Conservation (phyloP, 495 filamentous ascomycete genomes). For the Aspergillus ellipticus region DNA sequence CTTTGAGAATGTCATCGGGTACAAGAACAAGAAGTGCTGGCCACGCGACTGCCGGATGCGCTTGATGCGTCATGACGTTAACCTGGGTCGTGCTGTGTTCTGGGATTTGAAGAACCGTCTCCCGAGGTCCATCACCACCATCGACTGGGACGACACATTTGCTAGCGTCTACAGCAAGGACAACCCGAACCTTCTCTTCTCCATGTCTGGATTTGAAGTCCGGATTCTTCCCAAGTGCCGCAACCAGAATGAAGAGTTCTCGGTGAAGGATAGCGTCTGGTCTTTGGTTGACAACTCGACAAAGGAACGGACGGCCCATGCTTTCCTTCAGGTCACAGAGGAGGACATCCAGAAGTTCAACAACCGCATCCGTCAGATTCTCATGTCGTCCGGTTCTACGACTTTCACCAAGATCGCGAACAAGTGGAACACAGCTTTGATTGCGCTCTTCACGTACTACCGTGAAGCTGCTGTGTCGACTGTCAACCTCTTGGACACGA, state of each 20-base stretch:
- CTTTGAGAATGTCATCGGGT: slow-evolving; percentile 99
- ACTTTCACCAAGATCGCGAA: slow-evolving; percentile 99
- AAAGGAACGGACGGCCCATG: slow-evolving; percentile 95
- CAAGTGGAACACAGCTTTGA: slow-evolving; percentile 98
- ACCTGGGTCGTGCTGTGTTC: slow-evolving; percentile 95
- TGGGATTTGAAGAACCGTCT: slow-evolving; percentile 99
- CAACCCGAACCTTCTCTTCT: slow-evolving; percentile 96
- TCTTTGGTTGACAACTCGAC: slow-evolving; percentile 92
- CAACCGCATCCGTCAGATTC: slow-evolving; percentile 95
- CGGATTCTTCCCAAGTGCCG: slow-evolving; percentile 94
- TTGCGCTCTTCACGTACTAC: slow-evolving; percentile 99
- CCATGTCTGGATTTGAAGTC: slow-evolving; percentile 98
- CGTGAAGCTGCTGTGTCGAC: slow-evolving; percentile 98
- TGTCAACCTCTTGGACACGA: slow-evolving; percentile 91
- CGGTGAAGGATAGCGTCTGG: slow-evolving; percentile 97
- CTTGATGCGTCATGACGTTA: slow-evolving; percentile 98
- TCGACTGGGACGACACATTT: slow-evolving; percentile 99
- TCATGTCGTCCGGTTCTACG: slow-evolving; percentile 98
- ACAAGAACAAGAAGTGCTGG: slow-evolving; percentile 99
- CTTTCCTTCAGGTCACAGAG: slow-evolving; percentile 96
- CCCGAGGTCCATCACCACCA: slow-evolving; percentile 90
- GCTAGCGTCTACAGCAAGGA: slow-evolving; percentile 98
- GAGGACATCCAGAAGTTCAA: slow-evolving; percentile 99
- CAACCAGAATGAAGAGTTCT: slow-evolving; percentile 94
- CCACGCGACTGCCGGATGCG: slow-evolving; percentile 96